phyloP scores from a whole-genome alignment of 495 filamentous ascomycete species.

The Daldinia childiae region DNA sequence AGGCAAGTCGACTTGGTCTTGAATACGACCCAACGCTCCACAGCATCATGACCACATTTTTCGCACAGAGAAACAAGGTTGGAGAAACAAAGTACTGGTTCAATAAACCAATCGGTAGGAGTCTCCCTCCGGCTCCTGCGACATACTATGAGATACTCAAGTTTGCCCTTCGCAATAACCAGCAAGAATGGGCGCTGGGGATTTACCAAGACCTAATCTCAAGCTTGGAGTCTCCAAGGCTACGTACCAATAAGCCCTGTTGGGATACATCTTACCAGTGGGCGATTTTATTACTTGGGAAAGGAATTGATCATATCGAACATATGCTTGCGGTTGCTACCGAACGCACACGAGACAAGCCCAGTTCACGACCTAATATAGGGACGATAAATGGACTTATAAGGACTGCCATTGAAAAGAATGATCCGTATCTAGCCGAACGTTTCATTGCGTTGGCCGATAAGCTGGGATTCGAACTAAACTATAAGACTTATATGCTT shows the following conservation, averaged over 20 bases:
- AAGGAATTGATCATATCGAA: conserved; percentile 73
- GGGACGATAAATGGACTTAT: conserved; percentile 78
- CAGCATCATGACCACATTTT: conserved; percentile 62
- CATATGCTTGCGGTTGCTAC: conserved; percentile 72
- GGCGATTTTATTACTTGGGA: conserved; percentile 73
- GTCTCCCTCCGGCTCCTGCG: conserved; percentile 51
- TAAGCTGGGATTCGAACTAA: conserved; percentile 68
- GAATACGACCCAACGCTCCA: conserved; percentile 53
- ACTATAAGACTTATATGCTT: conserved; percentile 73
- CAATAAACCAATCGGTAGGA: conserved; percentile 61
- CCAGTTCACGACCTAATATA: conserved; percentile 65
- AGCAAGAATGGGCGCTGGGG: conserved; percentile 69
- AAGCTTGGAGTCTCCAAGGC: conserved; percentile 47
- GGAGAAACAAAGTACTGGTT: conserved; percentile 71
- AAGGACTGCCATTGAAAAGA: conserved; percentile 72
- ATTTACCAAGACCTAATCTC: conserved; percentile 68
- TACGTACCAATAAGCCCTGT: conserved; percentile 51
- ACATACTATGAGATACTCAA: conserved; percentile 63
- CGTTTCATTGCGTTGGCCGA: conserved; percentile 72
- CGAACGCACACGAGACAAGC: conserved; percentile 54
- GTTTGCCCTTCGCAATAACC: conserved; percentile 60
- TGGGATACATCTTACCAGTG: conserved; percentile 80
- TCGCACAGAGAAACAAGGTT: conserved; percentile 59
- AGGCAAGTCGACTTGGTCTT: conserved; percentile 47
- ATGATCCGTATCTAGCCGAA: conserved; percentile 76